Evolutionary conservation across 108 stramenopile species (phyloP), one percentile per base, ranked within the genome.

Genomic region (Cyclostephanos tholiformis): DNA sequence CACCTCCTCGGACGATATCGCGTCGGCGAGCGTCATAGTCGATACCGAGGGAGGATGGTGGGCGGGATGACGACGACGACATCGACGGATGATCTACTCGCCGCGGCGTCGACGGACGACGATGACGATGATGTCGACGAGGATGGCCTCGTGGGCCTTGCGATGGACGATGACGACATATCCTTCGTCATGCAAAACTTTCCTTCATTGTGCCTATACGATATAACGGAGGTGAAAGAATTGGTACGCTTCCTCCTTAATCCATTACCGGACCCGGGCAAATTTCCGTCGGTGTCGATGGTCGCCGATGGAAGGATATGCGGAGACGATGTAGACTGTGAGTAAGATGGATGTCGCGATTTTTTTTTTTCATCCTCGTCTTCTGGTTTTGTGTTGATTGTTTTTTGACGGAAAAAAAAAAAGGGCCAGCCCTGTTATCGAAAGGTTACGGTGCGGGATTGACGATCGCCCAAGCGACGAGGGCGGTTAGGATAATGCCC

Each of bases 361-460:
- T 44, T 41, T 46, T 49, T 62, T 14, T 72, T 59, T n/a, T n/a
- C n/a, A n/a, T n/a, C n/a, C n/a, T n/a, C n/a, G n/a, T n/a, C n/a
- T n/a, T n/a, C n/a, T n/a, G n/a, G n/a, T n/a, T n/a, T n/a, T n/a
- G n/a, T n/a, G n/a, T n/a, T n/a, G n/a, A n/a, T n/a, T n/a, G n/a
- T n/a, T n/a, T 27, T 9, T 27, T 29, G 16, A 27, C 11, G 0
- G 8, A 16, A 26, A 8, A 27, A 26, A 12, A 22, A 26, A 41
- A 12, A 82, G 71, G 75, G 84, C 65, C 77, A 39, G 20, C 62
- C 17, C 13, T 82, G 23, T 48, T 44, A 41, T 43, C 35, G 7
- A 65, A 81, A 22, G 87, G 87, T 16, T 84, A 81, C 63, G 87
- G 87, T 19, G 82, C 75, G 0, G 84, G 82, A 20, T 72, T 85